Evolutionary conservation across 176 grass and related monocot species (phyloP), one percentile per base, ranked within the genome.

Genomic region (Leersia perrieri): DNA sequence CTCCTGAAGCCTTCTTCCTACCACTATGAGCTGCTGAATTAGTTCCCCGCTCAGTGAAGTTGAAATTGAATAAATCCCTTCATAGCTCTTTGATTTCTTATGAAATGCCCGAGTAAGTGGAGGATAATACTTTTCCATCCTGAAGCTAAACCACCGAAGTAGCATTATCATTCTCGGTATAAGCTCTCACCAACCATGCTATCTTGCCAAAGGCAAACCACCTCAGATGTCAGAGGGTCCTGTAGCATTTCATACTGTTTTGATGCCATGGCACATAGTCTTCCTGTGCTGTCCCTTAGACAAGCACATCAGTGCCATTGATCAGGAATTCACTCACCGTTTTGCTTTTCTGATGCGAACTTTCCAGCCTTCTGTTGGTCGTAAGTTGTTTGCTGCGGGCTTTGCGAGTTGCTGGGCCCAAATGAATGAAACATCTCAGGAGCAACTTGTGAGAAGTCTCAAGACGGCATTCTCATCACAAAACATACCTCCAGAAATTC

Each of bases 391-490:
- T 84, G 96, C 92, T 82, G 96, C 92, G 61, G 96, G 96, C 74
- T 98, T 98, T 85, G 96, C 96, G 47, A 98, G 96, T 84, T 98
- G 92, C 75, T 98, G 96, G 96, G 90, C 90, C 45, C 92, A 95
- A 85, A 98, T 98, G 96, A 98, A 87, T 40, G 96, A 95, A 83
- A 77, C 90, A 30, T 91, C 96, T 14, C 96, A 98, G 78, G 96
- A 98, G 70, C 92, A 93, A 69, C 82, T 98, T 65, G 96, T 98
- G 66, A 95, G 86, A 86, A 98, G 88, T 95, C 92, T 98, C 51
- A 98, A 98, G 75, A 98, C 96, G 72, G 96, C 96, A 20, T 98
- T 98, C 70, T 98, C 96, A 47, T 98, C 96, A 82, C 96, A 95
- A 79, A 98, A 98, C 75, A 98, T 98, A 68, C 96, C 96, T 83